Base-by-base conservation (phyloP, 192 early-diverging fungal genomes). In the Chytriomyces sp. region DNA sequence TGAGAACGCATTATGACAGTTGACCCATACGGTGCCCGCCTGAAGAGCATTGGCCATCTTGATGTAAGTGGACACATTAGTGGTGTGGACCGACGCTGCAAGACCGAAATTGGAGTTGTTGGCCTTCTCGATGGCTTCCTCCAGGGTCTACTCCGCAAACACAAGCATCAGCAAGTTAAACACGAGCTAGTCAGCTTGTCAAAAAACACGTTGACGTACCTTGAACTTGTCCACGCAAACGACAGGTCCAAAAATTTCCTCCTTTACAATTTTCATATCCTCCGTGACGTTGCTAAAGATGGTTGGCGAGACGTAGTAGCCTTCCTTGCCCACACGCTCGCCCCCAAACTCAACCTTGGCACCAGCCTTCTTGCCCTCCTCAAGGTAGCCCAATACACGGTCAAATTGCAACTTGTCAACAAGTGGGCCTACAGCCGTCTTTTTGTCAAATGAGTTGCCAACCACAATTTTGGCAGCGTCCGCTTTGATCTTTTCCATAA, bases 211-310 rank as follows among this genome's bases (percentile, higher is more conserved):
- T 58, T 14, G 44, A 41, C 40, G 8, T 65, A 32, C 54, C 44
- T 75, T 37, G 39, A 93, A 93, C 14, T 70, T 81, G 75, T 85
- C 89, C 25, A 94, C 81, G 6, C 82, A 87, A 34, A 91, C 91
- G 25, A 96, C 84, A 17, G 94, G 94, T 6, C 94, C 94, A 86
- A 96, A 96, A 3, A 90, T 91, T 72, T 96, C 94, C 72, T 96
- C 93, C 22, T 75, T 84, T 28, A 86, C 79, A 62, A 96, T 89
- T 10, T 67, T 70, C 87, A 91, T 89, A 32, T 82, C 80, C 34
- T 84, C 78, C 10, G 74, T 82, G 76, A 90, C 88, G n/a, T 84
- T 81, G 1, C 77, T 76, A 38, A 86, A 85, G n/a, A 92, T 53
- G 0, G 91, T 90, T 0, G 89, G 89, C 41, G 81, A 57, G 56